phyloP scores from a whole-genome alignment of 345 rosid species.

The Aquilaria sinensis region DNA sequence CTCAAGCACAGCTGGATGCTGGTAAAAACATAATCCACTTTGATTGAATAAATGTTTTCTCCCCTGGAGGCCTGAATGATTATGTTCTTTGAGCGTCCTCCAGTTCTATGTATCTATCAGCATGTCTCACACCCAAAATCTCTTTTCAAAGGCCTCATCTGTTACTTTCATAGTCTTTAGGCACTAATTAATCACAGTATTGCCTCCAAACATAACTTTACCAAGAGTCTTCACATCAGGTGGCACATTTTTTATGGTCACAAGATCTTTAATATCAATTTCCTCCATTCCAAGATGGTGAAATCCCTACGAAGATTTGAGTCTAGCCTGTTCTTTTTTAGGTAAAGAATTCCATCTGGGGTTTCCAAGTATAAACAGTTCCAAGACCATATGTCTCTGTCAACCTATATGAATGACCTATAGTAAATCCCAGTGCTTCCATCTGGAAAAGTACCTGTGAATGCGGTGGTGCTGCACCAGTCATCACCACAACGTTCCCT shows the following conservation, averaged over 20 bases:
- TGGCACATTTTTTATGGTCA: slow-evolving; percentile 30
- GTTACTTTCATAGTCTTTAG: slow-evolving; percentile 27
- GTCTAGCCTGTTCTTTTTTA: slow-evolving; percentile 22
- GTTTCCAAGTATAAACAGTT: slow-evolving; percentile 14
- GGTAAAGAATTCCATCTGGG: slow-evolving; percentile 12
- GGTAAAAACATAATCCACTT: slow-evolving; percentile 27
- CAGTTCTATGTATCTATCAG: slow-evolving; percentile 35
- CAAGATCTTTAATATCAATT: slow-evolving; percentile 30
- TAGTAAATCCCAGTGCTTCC: slow-evolving; percentile 8
- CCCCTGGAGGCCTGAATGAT: slow-evolving; percentile 30
- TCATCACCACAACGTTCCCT: slow-evolving; percentile 11
- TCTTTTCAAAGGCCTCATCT: slow-evolving; percentile 32
- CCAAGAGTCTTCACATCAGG: slow-evolving; percentile 32
- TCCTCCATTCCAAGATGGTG: slow-evolving; percentile 31
- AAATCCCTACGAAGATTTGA: slow-evolving; percentile 30
- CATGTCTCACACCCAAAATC: slow-evolving; percentile 32
- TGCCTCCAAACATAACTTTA: slow-evolving; percentile 40
- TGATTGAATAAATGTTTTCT: slow-evolving; percentile 36
- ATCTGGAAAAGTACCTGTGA: slow-evolving; percentile 7
- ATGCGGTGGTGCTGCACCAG: slow-evolving; percentile 12
- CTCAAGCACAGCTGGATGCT: slow-evolving; percentile 34
- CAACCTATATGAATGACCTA: slow-evolving; percentile 7
- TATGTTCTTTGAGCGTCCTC: slow-evolving; percentile 37
- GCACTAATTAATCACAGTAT: slow-evolving; percentile 37
- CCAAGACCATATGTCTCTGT: slow-evolving; percentile 16